Evolutionary conservation across 2,329 filamentous ascomycete species (phyloP), one percentile per base, ranked within the genome.

Genomic region (Fusarium incarnatum): DNA sequence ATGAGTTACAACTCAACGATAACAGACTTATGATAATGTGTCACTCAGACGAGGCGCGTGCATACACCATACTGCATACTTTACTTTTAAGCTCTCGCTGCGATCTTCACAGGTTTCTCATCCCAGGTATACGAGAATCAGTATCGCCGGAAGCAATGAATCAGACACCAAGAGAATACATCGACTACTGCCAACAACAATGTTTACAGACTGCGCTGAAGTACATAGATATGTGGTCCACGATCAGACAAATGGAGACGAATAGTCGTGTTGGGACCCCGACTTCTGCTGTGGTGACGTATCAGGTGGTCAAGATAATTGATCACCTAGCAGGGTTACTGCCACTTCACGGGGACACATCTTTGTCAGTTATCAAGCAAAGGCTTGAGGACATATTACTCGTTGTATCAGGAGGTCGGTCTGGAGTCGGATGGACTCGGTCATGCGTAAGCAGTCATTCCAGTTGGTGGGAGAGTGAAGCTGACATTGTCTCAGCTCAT

Each of bases 61-160:
- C 64, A 2, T 77, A 77, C 16, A 62, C 68, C 0, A 56, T 61
- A 0, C 46, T 77, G 0, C 76, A 77, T 28, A 71, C 69, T 0
- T 12, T 68, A 0, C 8, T 74, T 1, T 56, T 73, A 15, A 70
- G 68, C 1, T 73, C 67, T 15, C 67, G 70, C 5, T 77, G 75
- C 22, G 74, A 77, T 22, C 60, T 77, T 0, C 74, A 76, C 12
- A 68, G 76, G 0, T 77, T 77, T 1, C 30, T 76, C 0, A 73
- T 77, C 0, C 72, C 75, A 0, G 75, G 71, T 0, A 76, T 77
- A 1, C 60, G 72, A 7, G 76, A 77, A 8, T 55, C 62, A 0
- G 69, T 75, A 0, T 75, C 67, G 0, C n/a, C 60, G 7, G 68
- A 69, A 15, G 71, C 67, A 3, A 22, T 64, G 11, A 16, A 12